phyloP scores from a whole-genome alignment of 2,329 filamentous ascomycete species.

The Penicillium sp. region DNA sequence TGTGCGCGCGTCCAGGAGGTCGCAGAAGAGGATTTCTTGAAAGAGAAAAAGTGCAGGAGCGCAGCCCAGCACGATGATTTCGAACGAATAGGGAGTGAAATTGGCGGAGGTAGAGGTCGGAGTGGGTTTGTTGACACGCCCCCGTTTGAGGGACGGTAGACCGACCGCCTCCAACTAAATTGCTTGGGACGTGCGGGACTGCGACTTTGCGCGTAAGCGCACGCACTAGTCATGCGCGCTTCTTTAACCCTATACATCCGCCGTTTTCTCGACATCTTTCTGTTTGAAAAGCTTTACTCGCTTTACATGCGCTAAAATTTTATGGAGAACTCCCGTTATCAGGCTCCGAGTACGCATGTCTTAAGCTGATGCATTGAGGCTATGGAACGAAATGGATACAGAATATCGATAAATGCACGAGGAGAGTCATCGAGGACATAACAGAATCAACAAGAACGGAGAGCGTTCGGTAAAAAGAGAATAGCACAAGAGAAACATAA shows the following conservation, averaged over 20 bases:
- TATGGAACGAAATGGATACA: not conserved
- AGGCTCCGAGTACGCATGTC: not conserved
- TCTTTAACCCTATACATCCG: not conserved
- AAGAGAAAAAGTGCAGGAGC: not conserved
- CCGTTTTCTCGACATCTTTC: not conserved
- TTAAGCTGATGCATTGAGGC: slow-evolving; percentile 4
- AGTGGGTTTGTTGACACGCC: slow-evolving; percentile 31
- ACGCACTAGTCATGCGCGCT: slow-evolving; percentile 5
- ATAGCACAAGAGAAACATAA: slow-evolving; percentile 10
- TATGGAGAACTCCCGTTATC: not conserved
- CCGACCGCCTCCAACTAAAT: slow-evolving; percentile 28
- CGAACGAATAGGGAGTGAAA: slow-evolving; percentile 3
- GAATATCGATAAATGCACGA: slow-evolving; percentile 1
- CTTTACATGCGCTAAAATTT: not conserved
- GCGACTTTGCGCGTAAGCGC: not conserved
- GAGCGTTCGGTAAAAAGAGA: slow-evolving; percentile 1
- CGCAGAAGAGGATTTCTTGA: not conserved
- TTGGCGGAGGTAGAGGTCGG: slow-evolving; percentile 17
- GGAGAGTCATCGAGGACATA: slow-evolving; percentile 13
- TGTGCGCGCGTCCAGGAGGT: slow-evolving; percentile 8
- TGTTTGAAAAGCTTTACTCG: no score
- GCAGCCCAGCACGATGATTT: not conserved
- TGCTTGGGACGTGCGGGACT: slow-evolving; percentile 6
- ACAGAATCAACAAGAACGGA: slow-evolving; percentile 10
- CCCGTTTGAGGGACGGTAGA: slow-evolving; percentile 27